Evolutionary conservation across 352 stramenopile genomes (phyloP), one percentile per base, ranked within the genome.

Genomic region (Globisporangium acanthophoron): DNA sequence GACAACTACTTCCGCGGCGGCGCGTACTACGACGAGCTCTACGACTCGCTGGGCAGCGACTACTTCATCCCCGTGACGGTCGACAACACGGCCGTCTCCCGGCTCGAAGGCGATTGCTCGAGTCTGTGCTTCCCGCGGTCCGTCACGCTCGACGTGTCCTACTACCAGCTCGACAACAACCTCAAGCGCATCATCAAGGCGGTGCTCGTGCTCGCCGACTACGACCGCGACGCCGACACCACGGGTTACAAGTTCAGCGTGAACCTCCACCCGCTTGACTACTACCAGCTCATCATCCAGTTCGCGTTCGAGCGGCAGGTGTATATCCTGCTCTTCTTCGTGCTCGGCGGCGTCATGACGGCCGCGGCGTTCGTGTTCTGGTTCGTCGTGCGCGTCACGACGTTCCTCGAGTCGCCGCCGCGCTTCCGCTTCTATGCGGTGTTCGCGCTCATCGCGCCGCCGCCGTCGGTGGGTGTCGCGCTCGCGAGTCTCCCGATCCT

Each of bases 1-100:
- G 76, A 78, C 61, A 70, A 97, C 46, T 98, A 97, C 52, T 58
- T 92, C 57, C 78, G 61, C 45, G 92, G 71, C 44, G 92, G 80
- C 12, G 67, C 51, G 18, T 85, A 80, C 54, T 94, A 94, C 50
- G 78, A 91, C 50, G 72, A 83, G 5, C 63, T 96, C 40, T 54
- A 81, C 16, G 59, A 54, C 1, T 41, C 59, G 9, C 59, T 75
- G 16, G 90, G 82, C 1, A 84, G 86, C 16, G 94, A 99, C 73
- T 94, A 90, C 37, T 98, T 99, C 58, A 96, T 99, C 54, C 88
- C 93, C 20, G 92, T 98, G 15, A 92, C 76, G 2, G 87, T 99
- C 2, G 79, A 98, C 57, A 92, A 92, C 62, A 70, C 65, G 11
- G 88, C 90, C 2, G 74, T 87, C 18, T 64, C 82, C 5, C 65